A percentile compares a stretch with the other conserved stretches of the same genome.
Evolutionary conservation across 768 basidiomycete species (phyloP).

Genomic region (Sutorius australiensis): DNA sequence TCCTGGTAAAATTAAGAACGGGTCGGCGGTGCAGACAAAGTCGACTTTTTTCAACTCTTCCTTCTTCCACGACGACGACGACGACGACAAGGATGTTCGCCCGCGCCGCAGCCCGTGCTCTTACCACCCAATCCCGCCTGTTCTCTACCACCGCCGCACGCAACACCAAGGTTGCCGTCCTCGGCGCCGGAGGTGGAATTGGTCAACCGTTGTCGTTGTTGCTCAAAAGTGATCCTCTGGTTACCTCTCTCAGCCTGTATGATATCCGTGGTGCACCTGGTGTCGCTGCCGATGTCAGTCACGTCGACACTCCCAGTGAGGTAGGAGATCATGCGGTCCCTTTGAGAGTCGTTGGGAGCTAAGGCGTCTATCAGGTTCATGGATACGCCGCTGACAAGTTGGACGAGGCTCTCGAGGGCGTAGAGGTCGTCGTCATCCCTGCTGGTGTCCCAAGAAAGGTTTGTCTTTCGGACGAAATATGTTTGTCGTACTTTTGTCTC

Average conservation of each 20-base stretch:
- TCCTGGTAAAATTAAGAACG: conserved; percentile 6
- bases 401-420: conserved; percentile 84
- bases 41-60: neutral
- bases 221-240: conserved; percentile 89
- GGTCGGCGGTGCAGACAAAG: neutral
- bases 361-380: conserved; percentile 49
- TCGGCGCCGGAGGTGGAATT: conserved; percentile 98
- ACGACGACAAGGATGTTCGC: conserved; percentile 54
- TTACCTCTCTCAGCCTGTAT: conserved; percentile 71
- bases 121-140: conserved; percentile 54
- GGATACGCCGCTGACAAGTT: conserved; percentile 85
- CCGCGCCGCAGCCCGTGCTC: conserved; percentile 56
- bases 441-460: conserved; percentile 99
- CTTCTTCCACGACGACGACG: conserved; percentile 14
- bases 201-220: conserved; percentile 90
- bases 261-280: conserved; percentile 43
- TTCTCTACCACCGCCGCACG: conserved; percentile 75
- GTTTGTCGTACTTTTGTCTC: conserved; percentile 17
- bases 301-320: conserved; percentile 87
- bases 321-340: conserved; percentile 38
- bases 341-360: neutral
- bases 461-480: conserved; percentile 11
- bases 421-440: conserved; percentile 92
- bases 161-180: conserved; percentile 88
- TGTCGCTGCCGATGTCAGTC: conserved; percentile 96